Evolutionary conservation across 2,329 filamentous ascomycete species (phyloP), one percentile per base, ranked within the genome.

Genomic region (Penicillium sp.): DNA sequence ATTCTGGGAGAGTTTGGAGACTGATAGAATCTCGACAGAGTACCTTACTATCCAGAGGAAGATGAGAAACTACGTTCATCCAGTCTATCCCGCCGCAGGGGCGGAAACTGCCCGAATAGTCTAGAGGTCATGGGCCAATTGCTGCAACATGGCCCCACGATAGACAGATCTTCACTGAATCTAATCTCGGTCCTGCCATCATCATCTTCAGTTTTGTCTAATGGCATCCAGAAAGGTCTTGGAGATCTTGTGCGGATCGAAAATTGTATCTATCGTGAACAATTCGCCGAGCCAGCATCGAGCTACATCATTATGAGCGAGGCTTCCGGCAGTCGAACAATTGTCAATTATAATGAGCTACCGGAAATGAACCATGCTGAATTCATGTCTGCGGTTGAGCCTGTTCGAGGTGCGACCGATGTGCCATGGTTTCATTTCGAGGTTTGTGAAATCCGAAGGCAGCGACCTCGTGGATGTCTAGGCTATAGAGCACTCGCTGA

Each of bases 101-200:
- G 89, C 48, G 88, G 88, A 31, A 92, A 92, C 69, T 85, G 86
- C 58, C 82, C 85, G 22, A 92, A 92, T 68, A 83, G 83, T 3
- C 80, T 90, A 32, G 81, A 90, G 67, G 88, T 92, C 8, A 75
- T 92, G 24, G 79, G 84, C 57, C 86, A 91, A 67, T 78, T 89
- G 16, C 64, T 85, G 11, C 50, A 57, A 34, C 38, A 61, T 42
- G 24, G 39, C 13, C 24, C 54, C 6, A 47, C 56, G 1, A 34
- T 46, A 6, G 21, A 55, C 11, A 45, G 51, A 13, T 24, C 63
- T 22, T 55, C 63, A 1, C 54, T 81, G 9, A 67, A 72, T 38
- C 69, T 82, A 3, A 60, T 77, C 18, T 58, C 75, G 7, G 70
- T 79, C 1, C 75, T 90, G 2, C 87, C 88, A 1, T 72, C 72